Evolutionary conservation across 768 basidiomycete genomes (phyloP).

Genomic region (Punctularia strigosozonata): DNA sequence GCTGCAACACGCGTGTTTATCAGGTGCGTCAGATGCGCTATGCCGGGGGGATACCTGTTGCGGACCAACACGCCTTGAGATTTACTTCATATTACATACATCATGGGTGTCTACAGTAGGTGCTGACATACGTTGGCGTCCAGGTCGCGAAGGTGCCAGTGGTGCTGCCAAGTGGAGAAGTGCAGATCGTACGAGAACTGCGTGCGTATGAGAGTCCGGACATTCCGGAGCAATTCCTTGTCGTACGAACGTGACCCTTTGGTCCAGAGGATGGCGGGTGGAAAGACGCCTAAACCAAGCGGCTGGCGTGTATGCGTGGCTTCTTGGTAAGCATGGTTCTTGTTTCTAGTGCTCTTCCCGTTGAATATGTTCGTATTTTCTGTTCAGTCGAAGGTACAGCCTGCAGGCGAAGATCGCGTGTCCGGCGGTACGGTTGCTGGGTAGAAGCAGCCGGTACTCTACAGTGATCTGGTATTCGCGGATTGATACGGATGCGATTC

Average conservation of each 20-base stretch:
- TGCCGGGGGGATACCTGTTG: not conserved
- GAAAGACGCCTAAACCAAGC: too few relatives aligned
- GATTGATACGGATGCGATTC: too few relatives aligned
- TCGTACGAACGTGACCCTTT: constrained; percentile 47
- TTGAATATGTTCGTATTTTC: too few relatives aligned
- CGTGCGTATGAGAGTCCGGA: constrained; percentile 50
- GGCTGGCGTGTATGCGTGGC: too few relatives aligned
- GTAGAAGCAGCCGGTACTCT: too few relatives aligned
- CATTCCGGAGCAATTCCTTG: constrained; percentile 63
- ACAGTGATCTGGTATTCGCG: too few relatives aligned
- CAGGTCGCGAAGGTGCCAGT: constrained; percentile 36
- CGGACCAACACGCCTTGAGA: not conserved
- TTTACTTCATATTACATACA: not conserved
- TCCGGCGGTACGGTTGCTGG: too few relatives aligned
- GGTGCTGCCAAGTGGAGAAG: constrained; percentile 25
- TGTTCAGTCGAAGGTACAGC: too few relatives aligned
- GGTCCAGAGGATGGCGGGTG: too few relatives aligned
- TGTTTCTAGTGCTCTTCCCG: too few relatives aligned
- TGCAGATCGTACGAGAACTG: constrained; percentile 25
- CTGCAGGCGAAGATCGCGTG: too few relatives aligned
- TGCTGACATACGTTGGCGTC: not conserved
- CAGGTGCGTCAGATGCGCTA: constrained; percentile 52
- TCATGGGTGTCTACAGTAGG: not conserved
- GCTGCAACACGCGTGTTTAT: constrained; percentile 60
- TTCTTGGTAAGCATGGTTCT: too few relatives aligned